These are phyloP conservation scores for Aphanomyces invadans DNA, from an alignment of 352 stramenopile species.

Conservation along the genomic window DNA sequence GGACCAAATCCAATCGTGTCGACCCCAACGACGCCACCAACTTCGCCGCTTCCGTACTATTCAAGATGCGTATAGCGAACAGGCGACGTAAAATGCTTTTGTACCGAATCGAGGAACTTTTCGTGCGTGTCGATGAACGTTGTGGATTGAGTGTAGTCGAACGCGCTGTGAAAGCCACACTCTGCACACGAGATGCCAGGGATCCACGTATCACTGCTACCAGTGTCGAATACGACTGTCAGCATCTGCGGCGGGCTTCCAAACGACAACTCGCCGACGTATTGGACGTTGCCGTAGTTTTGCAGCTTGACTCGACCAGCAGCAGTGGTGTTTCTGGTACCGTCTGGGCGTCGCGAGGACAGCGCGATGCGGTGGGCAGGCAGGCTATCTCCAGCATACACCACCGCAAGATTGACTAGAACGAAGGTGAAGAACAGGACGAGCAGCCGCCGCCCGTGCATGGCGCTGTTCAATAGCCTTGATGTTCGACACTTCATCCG, in stretches of 20 bases:
- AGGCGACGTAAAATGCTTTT: neutral
- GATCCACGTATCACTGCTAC: slow-evolving; percentile 78
- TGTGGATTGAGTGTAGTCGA: slow-evolving; percentile 42
- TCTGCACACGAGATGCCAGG: slow-evolving; percentile 39
- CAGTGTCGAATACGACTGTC: slow-evolving; percentile 74
- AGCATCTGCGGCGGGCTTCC: slow-evolving; percentile 56
- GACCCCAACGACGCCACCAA: slow-evolving; percentile 63
- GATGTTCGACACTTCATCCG: neutral
- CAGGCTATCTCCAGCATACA: neutral
- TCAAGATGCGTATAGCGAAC: neutral
- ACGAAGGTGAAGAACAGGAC: neutral
- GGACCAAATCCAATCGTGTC: slow-evolving; percentile 65
- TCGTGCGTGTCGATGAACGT: slow-evolving; percentile 67
- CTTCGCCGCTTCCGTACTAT: slow-evolving; percentile 72
- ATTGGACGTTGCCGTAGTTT: slow-evolving; percentile 83
- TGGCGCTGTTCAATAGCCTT: neutral
- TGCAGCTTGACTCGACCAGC: neutral
- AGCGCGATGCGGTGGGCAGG: neutral
- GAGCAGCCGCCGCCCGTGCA: neutral
- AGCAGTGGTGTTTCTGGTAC: neutral
- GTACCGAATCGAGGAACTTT: slow-evolving; percentile 61
- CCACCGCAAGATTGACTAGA: too few relatives aligned
- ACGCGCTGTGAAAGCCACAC: slow-evolving; percentile 52
- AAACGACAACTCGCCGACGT: slow-evolving; percentile 64
- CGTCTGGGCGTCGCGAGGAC: neutral